phyloP scores from a whole-genome alignment of 768 basidiomycete genomes.

The Calocybe indica region DNA sequence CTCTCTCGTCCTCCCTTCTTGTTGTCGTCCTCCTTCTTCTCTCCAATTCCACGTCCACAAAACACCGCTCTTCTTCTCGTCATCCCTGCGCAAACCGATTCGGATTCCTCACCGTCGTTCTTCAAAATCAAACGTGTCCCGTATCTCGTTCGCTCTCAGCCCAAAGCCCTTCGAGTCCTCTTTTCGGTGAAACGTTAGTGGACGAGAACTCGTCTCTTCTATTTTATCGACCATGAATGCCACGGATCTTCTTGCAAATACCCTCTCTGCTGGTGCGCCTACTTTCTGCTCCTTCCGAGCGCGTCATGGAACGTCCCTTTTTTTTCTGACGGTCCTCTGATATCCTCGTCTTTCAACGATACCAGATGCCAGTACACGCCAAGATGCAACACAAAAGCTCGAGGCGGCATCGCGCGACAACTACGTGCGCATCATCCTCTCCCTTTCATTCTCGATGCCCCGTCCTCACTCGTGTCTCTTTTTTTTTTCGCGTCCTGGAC shows the following conservation, averaged over 20 bases:
- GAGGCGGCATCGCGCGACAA: slow-evolving; percentile 83
- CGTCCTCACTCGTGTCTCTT: slow-evolving; percentile 13
- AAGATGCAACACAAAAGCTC: slow-evolving; percentile 86
- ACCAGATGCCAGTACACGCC: slow-evolving; percentile 83
- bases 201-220: slow-evolving; percentile 1
- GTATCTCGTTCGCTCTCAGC: no score
- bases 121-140: no score
- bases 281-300: slow-evolving; percentile 16
- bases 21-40: no score
- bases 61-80: no score
- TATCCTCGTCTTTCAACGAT: background rate
- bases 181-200: no score
- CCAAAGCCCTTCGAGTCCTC: no score
- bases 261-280: slow-evolving; percentile 80
- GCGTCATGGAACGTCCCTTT: slow-evolving; percentile 16
- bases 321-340: no score
- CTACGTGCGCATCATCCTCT: slow-evolving; percentile 59
- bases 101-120: no score
- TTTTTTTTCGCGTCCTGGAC: slow-evolving; percentile 1
- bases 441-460: slow-evolving; percentile 7
- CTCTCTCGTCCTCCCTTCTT: no score
- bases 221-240: slow-evolving; percentile 70
- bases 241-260: slow-evolving; percentile 84
- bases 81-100: no score
- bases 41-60: no score